These are phyloP conservation scores for Erodium texanum DNA, from an alignment of 441 rosid species.

Conservation along the genomic window DNA sequence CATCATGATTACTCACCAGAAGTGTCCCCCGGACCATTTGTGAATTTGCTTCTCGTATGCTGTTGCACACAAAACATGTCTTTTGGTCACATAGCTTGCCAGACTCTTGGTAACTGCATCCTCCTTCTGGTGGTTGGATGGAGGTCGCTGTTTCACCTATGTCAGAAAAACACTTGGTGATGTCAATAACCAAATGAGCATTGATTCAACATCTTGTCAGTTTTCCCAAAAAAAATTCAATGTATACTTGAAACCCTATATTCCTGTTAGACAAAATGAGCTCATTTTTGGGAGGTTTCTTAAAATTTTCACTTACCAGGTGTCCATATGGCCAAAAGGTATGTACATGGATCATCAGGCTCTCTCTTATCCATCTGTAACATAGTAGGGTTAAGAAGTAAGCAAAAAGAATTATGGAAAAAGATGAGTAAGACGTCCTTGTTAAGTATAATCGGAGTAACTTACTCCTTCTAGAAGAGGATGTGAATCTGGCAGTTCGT, in stretches of 20 bases:
- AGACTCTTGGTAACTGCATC: constrained; percentile 30
- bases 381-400: not conserved
- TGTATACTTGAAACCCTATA: not conserved
- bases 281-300: not conserved
- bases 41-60: constrained; percentile 36
- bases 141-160: constrained; percentile 54
- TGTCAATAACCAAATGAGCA: not conserved
- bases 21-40: constrained; percentile 53
- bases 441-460: constrained; percentile 12
- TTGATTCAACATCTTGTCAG: not conserved
- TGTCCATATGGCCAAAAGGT: constrained; percentile 92
- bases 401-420: constrained; percentile 2
- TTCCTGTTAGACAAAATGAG: not conserved
- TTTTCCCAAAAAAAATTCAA: not conserved
- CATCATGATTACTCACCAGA: constrained; percentile 30
- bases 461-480: constrained; percentile 75
- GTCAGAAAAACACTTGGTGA: not conserved
- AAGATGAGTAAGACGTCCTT: not conserved
- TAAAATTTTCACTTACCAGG: constrained; percentile 51
- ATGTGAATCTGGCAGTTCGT: constrained; percentile 83
- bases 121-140: constrained; percentile 34
- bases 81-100: constrained; percentile 31
- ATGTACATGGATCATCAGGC: constrained; percentile 86
- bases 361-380: constrained; percentile 78
- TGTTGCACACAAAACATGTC: constrained; percentile 46